Base-by-base conservation (phyloP, 1,284 basidiomycete species). In the Chalciporus piperatoides region DNA sequence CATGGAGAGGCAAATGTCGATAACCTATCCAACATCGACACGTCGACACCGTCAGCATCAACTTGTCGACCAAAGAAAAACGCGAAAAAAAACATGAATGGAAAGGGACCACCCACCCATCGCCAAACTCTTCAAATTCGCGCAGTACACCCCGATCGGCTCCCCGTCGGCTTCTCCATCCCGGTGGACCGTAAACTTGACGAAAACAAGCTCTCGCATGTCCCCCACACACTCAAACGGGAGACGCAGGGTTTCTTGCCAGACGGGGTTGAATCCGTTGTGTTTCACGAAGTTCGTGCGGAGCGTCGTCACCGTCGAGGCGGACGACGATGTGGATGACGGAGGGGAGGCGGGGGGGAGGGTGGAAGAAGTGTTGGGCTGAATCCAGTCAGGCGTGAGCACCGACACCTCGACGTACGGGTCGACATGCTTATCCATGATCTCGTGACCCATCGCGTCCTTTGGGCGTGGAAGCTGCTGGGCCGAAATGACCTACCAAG, bases 211-310 rank as follows among this genome's bases (percentile, higher is more conserved):
- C 49, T 92, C 90, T 55, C 76, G 74, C 82, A 93, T 87, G 39
- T 81, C 82, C 0, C 85, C 86, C 1, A 86, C 79, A 59, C 84
- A 82, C 46, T 84, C 79, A 63, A 94, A 88, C 10, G 82, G 80
- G 28, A 95, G 74, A 33, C 73, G 71, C 23, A 94, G 68, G 21
- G 71, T 71, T 62, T 92, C 82, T 59, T 92, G 78, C 90, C 92
- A 97, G 3, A 85, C 72, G 0, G 93, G 93, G 64, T 94, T 95
- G 71, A 94, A 92, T 4, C 92, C 89, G 60, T 94, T 92, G 63
- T 89, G 87, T 67, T 83, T 84, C 56, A 92, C 80, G 1, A 77
- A 72, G 30, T 71, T 68, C 27, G 90, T 91, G 42, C 78, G 74
- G 53, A 68, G 71, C 19, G 78, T 76, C 37, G 77, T 77, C 35